Evolutionary conservation across 495 filamentous ascomycete species (phyloP).

Genomic region (Pseudotulostoma volvatum): DNA sequence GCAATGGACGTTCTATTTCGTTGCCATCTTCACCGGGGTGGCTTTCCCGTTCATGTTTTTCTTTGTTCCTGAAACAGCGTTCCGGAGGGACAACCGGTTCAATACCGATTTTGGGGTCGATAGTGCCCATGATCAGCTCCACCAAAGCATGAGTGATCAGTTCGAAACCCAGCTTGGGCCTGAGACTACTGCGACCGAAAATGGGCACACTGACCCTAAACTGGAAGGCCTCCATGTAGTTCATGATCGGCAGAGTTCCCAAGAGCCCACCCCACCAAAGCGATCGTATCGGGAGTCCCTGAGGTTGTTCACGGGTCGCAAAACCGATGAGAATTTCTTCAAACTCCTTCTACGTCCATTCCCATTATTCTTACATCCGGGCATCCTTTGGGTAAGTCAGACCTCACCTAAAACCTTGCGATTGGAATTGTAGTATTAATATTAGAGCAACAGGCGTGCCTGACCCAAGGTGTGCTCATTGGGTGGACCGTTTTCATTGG

Average conservation of each 20-base stretch:
- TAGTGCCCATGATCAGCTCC: background rate
- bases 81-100: slow-evolving; percentile 41
- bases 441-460: slow-evolving; percentile 37
- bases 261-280: too few species aligned
- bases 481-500: slow-evolving; percentile 94
- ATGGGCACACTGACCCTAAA: slow-evolving; percentile 2
- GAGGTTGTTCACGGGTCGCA: slow-evolving; percentile 62
- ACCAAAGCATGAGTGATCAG: slow-evolving; percentile 1
- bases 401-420: too few species aligned
- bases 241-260: slow-evolving; percentile 6
- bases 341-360: slow-evolving; percentile 47
- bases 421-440: slow-evolving; percentile 1
- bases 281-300: slow-evolving; percentile 38
- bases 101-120: slow-evolving; percentile 41
- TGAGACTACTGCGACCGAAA: background rate
- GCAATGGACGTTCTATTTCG: slow-evolving; percentile 61
- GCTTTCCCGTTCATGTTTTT: slow-evolving; percentile 52
- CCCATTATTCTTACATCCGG: slow-evolving; percentile 59
- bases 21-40: slow-evolving; percentile 48
- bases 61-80: slow-evolving; percentile 78
- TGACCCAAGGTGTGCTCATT: slow-evolving; percentile 81
- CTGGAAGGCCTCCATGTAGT: background rate
- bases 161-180: slow-evolving; percentile 6
- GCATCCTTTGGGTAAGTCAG: slow-evolving; percentile 55
- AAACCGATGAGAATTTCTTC: slow-evolving; percentile 47